phyloP scores from a whole-genome alignment of 2,329 filamentous ascomycete species.

The Arthrobotrys pseudoclavata region DNA sequence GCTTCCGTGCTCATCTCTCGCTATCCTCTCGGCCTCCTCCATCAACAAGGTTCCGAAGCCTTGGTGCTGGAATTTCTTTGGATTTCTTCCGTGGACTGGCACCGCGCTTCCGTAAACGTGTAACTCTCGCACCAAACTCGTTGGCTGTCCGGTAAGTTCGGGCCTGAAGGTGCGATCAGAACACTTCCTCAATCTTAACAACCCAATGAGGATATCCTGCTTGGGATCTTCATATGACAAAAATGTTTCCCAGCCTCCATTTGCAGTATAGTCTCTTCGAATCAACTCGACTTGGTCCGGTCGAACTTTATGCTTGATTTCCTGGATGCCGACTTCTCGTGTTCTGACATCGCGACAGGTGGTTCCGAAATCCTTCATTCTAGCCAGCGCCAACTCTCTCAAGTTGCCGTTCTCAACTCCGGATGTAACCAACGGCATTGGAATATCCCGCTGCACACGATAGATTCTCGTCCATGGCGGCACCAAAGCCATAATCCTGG shows the following conservation, averaged over 20 bases:
- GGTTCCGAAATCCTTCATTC: conserved; percentile 99
- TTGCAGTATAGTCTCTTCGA: conserved; percentile 91
- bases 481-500: conserved; percentile 92
- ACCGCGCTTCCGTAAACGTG: conserved; percentile 98
- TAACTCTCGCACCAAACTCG: conserved; percentile 90
- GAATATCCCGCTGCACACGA: conserved; percentile 96
- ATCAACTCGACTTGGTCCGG: conserved; percentile 97
- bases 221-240: conserved; percentile 98
- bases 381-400: conserved; percentile 89
- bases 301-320: conserved; percentile 98
- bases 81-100: conserved; percentile 94
- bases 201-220: conserved; percentile 94
- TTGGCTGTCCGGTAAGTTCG: conserved; percentile 87
- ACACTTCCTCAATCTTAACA: conserved; percentile 90
- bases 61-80: conserved; percentile 97
- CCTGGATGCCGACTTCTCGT: conserved; percentile 96
- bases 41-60: conserved; percentile 95
- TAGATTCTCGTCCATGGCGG: conserved; percentile 99
- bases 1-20: conserved; percentile 92
- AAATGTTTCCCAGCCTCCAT: conserved; percentile 98
- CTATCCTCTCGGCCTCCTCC: conserved; percentile 97
- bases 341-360: conserved; percentile 96
- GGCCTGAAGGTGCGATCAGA: conserved; percentile 89
- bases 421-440: conserved; percentile 99
- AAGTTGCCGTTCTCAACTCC: conserved; percentile 98